Percentiles rank a stretch among this genome's conserved stretches.
phyloP scores from a whole-genome alignment of 768 basidiomycete species.

The Leccinum pellstonianum region DNA sequence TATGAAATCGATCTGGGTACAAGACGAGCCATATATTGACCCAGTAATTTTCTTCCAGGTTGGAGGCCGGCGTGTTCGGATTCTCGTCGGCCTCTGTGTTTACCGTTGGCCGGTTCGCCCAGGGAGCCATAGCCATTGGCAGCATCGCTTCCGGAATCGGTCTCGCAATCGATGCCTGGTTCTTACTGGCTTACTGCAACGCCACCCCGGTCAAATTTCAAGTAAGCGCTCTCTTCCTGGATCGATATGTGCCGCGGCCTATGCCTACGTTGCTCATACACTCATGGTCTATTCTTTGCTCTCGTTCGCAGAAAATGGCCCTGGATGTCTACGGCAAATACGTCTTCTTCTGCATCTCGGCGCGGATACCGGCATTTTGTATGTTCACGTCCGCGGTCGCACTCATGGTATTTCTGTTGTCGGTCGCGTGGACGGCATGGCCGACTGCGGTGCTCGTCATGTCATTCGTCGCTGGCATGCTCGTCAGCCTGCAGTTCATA shows the following conservation, averaged over 20 bases:
- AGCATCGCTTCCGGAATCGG: constrained; percentile 64
- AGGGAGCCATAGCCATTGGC: constrained; percentile 53
- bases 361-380: constrained; percentile 62
- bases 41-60: constrained; percentile 17
- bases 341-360: constrained; percentile 67
- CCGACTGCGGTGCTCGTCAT: constrained; percentile 59
- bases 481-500: constrained; percentile 68
- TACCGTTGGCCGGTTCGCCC: constrained; percentile 44
- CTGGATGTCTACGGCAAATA: constrained; percentile 58
- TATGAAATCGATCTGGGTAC: constrained; percentile 27
- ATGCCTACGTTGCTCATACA: not conserved
- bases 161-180: constrained; percentile 62
- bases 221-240: constrained; percentile 34
- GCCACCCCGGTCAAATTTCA: constrained; percentile 50
- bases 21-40: constrained; percentile 5
- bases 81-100: constrained; percentile 56
- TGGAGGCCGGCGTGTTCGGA: constrained; percentile 61
- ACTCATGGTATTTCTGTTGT: constrained; percentile 57
- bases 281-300: fast-evolving
- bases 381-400: constrained; percentile 56
- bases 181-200: constrained; percentile 61
- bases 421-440: constrained; percentile 65
- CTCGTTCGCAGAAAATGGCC: constrained; percentile 30
- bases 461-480: constrained; percentile 54
- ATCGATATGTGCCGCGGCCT: not conserved